phyloP scores from a whole-genome alignment of 2,329 filamentous ascomycete species.

The Ophiostoma ips region DNA sequence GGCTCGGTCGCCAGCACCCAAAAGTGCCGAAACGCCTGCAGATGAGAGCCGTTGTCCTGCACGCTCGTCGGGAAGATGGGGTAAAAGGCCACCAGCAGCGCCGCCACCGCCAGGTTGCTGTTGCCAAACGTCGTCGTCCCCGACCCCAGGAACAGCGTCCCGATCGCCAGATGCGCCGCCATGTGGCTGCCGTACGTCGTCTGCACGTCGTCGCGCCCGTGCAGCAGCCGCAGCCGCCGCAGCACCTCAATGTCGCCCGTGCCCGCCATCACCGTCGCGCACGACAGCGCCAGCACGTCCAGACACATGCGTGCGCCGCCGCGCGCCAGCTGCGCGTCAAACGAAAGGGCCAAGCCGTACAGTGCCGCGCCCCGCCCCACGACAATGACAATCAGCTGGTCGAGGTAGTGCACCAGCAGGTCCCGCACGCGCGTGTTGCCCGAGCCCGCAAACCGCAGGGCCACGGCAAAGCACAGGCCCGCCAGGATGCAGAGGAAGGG shows the following conservation, averaged over 20 bases:
- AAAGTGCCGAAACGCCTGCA: conserved; percentile 93
- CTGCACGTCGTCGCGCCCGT: conserved; percentile 71
- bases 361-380: conserved; percentile 24
- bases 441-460: conserved; percentile 61
- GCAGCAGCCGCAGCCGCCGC: conserved; percentile 71
- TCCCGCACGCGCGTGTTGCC: conserved; percentile 60
- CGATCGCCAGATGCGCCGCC: conserved; percentile 82
- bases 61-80: conserved; percentile 80
- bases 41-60: conserved; percentile 84
- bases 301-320: conserved; percentile 83
- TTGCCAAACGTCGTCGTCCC: conserved; percentile 87
- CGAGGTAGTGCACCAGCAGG: conserved; percentile 68
- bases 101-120: conserved; percentile 72
- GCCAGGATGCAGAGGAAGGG: conserved; percentile 87
- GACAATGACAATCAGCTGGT: conserved; percentile 70
- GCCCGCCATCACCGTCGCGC: conserved; percentile 86
- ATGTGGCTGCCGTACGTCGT: conserved; percentile 90
- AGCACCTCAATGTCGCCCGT: conserved; percentile 81
- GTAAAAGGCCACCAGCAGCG: conserved; percentile 83
- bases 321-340: conserved; percentile 72
- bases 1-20: conserved; percentile 91
- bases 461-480: conserved; percentile 72
- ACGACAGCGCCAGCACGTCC: conserved; percentile 69
- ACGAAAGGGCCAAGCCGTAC: too few species aligned
- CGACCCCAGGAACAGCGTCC: conserved; percentile 79